Evolutionary conservation across 768 basidiomycete genomes (phyloP).

Genomic region (Boletus rubescentipes): DNA sequence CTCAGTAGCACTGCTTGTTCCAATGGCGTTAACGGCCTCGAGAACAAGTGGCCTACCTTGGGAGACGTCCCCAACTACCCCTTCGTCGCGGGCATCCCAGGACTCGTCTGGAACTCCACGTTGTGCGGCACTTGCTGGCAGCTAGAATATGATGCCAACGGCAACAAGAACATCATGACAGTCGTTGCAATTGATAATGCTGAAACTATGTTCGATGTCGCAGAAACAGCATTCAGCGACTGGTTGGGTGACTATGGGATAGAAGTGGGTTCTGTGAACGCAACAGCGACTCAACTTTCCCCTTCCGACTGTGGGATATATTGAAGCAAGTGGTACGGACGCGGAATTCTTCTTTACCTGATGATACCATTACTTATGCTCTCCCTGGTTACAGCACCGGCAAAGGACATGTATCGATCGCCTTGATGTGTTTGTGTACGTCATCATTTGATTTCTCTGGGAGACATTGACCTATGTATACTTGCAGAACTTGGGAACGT

Average conservation of each 20-base stretch:
- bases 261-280: neutral
- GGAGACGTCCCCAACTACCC: conserved; percentile 23
- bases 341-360: neutral
- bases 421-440: neutral
- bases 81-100: neutral
- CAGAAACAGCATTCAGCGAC: neutral
- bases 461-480: too few species aligned
- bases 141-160: neutral
- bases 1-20: conserved; percentile 21
- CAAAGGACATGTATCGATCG: neutral
- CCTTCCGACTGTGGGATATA: neutral
- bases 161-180: neutral
- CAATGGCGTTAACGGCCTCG: conserved; percentile 25
- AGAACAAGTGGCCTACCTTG: conserved; percentile 33
- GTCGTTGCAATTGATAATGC: neutral
- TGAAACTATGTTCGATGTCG: neutral
- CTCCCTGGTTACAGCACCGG: neutral
- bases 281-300: neutral
- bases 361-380: neutral
- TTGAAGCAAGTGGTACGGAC: neutral
- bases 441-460: too few species aligned
- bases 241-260: neutral
- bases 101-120: conserved; percentile 43
- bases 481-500: too few species aligned
- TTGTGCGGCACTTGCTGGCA: conserved; percentile 62